These are phyloP conservation scores for Beauveria sp. DNA, from an alignment of 2,329 filamentous ascomycete species.

Conservation along the genomic window DNA sequence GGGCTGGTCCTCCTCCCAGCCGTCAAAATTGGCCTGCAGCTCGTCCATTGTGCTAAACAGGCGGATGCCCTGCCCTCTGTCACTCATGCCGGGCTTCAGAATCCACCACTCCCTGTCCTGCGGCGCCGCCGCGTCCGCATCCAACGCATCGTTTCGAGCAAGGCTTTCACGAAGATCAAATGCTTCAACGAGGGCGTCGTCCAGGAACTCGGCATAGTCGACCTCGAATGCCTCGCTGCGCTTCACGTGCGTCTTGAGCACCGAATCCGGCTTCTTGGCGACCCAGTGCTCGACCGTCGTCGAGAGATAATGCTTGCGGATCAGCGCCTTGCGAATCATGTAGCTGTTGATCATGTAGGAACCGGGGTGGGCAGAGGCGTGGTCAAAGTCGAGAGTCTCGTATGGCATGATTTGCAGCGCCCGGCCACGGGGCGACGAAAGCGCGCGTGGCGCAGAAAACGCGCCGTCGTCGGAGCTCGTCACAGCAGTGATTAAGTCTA, in stretches of 20 bases:
- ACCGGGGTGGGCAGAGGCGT: slow-evolving; percentile 49
- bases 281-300: slow-evolving; percentile 79
- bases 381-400: slow-evolving; percentile 79
- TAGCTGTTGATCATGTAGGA: slow-evolving; percentile 77
- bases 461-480: slow-evolving; percentile 21
- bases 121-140: not conserved
- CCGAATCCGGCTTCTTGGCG: slow-evolving; percentile 68
- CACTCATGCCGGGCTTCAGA: slow-evolving; percentile 94
- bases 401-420: slow-evolving; percentile 79
- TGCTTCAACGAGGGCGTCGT: slow-evolving; percentile 84
- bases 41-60: slow-evolving; percentile 81
- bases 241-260: slow-evolving; percentile 64
- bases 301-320: slow-evolving; percentile 89
- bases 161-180: slow-evolving; percentile 80
- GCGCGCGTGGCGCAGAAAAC: slow-evolving; percentile 27
- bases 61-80: slow-evolving; percentile 85
- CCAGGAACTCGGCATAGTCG: slow-evolving; percentile 93
- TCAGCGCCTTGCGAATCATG: slow-evolving; percentile 90
- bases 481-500: slow-evolving; percentile 46
- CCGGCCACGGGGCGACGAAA: slow-evolving; percentile 20
- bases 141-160: slow-evolving; percentile 45
- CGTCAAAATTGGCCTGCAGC: slow-evolving; percentile 80
- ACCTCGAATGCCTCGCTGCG: slow-evolving; percentile 82
- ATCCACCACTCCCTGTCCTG: slow-evolving; percentile 82
- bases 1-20: slow-evolving; percentile 67